A percentile compares a stretch with the other conserved stretches of the same genome.
Conservation (phyloP, 2,329 filamentous ascomycete species). For the Cercospora nicotianae region DNA sequence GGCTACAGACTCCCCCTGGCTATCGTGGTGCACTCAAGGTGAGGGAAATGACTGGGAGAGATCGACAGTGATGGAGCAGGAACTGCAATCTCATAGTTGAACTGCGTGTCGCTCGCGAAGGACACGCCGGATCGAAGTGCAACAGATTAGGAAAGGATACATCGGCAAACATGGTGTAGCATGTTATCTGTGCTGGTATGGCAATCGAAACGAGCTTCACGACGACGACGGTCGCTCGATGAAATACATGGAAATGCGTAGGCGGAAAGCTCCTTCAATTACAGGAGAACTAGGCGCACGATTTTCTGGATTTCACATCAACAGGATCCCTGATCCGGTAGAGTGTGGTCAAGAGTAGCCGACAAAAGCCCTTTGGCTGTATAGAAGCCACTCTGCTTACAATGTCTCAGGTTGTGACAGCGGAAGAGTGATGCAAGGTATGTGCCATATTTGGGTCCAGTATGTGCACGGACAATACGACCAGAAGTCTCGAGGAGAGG, state of each 20-base stretch:
- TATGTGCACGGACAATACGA: not conserved
- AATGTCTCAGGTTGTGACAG: not conserved
- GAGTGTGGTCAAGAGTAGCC: not conserved
- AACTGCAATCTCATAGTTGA: not conserved
- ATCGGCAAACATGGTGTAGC: not conserved
- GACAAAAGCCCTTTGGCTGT: not conserved
- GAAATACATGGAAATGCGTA: not conserved
- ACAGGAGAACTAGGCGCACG: not conserved
- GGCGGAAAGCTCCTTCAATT: not conserved
- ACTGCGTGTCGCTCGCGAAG: not conserved
- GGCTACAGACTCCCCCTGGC: not conserved
- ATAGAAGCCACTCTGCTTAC: not conserved
- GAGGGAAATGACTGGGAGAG: not conserved
- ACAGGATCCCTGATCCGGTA: not conserved
- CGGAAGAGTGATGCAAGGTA: not conserved
- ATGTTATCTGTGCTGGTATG: not conserved
- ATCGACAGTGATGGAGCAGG: not conserved
- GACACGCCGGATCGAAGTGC: not conserved
- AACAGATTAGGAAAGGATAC: not conserved
- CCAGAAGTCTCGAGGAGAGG: not conserved
- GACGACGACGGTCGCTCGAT: not conserved
- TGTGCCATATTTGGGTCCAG: not conserved
- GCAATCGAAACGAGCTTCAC: not conserved
- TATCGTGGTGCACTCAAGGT: not conserved
- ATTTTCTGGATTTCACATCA: not conserved